Conservation (phyloP, 1,284 basidiomycete species). For the Ganoderma lucidum region DNA sequence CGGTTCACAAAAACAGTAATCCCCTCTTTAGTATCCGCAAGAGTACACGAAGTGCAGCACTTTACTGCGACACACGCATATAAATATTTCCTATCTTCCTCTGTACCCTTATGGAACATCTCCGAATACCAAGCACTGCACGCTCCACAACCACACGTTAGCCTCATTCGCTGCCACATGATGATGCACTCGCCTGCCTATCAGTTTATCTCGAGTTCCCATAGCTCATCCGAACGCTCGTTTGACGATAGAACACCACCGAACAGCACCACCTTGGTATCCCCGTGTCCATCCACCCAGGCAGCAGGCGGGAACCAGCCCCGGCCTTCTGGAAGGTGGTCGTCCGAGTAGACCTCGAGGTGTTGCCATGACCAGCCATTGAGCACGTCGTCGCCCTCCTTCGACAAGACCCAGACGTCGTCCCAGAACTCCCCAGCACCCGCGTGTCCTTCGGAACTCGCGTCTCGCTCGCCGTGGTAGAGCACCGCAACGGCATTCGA, state of each 20-base stretch:
- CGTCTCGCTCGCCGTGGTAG: constrained; percentile 44
- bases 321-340: constrained; percentile 33
- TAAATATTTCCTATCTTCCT: not conserved
- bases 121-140: not conserved
- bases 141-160: not conserved
- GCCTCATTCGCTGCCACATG: constrained; percentile 1
- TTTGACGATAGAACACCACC: constrained; percentile 37
- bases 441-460: constrained; percentile 43
- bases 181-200: constrained; percentile 8
- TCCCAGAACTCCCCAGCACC: constrained; percentile 45
- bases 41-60: not conserved
- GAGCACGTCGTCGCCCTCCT: constrained; percentile 20
- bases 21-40: not conserved
- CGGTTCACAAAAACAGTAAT: not conserved
- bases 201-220: constrained; percentile 36
- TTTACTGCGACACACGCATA: not conserved
- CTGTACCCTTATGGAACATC: not conserved
- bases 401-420: constrained; percentile 42
- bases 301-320: constrained; percentile 36
- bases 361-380: constrained; percentile 35
- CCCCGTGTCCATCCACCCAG: constrained; percentile 31
- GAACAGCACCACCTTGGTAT: constrained; percentile 33
- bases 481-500: constrained; percentile 37
- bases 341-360: constrained; percentile 25
- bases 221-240: constrained; percentile 36